Conservation (phyloP, 1,284 basidiomycete species). For the Bjerkandera adusta region DNA sequence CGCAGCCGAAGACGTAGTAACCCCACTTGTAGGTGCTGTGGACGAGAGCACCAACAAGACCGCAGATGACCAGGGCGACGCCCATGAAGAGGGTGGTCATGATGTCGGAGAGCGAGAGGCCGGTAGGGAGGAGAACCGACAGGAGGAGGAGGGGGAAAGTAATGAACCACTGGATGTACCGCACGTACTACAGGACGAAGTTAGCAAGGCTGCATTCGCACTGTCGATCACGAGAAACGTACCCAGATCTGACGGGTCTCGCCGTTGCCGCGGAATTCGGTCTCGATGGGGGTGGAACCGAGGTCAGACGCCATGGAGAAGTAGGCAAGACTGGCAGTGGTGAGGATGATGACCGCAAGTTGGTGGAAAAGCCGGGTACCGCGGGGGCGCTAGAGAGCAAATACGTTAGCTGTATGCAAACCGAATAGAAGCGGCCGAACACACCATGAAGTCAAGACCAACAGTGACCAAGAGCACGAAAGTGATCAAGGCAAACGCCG, state of each 20-base stretch:
- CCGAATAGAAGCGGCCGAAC: neutral
- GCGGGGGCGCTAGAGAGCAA: conserved; percentile 17
- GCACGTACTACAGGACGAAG: conserved; percentile 29
- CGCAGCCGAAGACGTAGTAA: conserved; percentile 41
- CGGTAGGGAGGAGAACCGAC: conserved; percentile 45
- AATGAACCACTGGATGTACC: conserved; percentile 54
- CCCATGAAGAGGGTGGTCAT: conserved; percentile 49
- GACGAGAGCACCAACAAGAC: conserved; percentile 46
- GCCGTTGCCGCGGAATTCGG: conserved; percentile 22
- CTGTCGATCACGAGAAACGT: conserved; percentile 4
- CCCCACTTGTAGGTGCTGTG: conserved; percentile 48
- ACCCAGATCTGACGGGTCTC: conserved; percentile 24
- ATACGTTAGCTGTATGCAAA: neutral
- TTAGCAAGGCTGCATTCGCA: neutral
- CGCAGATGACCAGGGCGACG: conserved; percentile 43
- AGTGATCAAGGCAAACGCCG: conserved; percentile 10
- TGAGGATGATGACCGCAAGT: conserved; percentile 22
- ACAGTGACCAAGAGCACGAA: conserved; percentile 4
- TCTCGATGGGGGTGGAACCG: conserved; percentile 18
- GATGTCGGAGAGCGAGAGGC: conserved; percentile 47
- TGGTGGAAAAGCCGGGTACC: conserved; percentile 25
- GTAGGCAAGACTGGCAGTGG: conserved; percentile 19
- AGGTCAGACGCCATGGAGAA: conserved; percentile 26
- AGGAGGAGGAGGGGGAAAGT: conserved; percentile 52
- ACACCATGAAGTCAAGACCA: conserved; percentile 10